Conservation (phyloP, 495 filamentous ascomycete genomes). For the Coniosporium apollinis region DNA sequence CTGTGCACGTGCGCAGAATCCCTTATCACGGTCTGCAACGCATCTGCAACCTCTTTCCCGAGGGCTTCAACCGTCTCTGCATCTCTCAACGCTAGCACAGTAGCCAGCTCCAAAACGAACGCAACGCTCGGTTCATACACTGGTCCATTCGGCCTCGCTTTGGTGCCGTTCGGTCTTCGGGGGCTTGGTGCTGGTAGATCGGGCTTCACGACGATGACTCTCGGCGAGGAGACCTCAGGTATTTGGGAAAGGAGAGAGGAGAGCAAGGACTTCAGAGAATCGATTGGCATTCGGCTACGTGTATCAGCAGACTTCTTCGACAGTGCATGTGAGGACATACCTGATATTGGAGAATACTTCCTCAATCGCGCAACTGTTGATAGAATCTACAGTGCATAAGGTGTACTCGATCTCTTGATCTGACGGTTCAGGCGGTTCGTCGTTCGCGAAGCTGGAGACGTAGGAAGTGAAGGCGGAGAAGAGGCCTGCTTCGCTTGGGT, state of each 20-base stretch:
- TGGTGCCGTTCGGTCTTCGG: constrained; percentile 38
- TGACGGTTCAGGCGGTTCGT: constrained; percentile 92
- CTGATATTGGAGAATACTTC: constrained; percentile 73
- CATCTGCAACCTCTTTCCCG: constrained; percentile 62
- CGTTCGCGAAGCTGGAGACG: constrained; percentile 94
- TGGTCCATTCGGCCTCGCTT: constrained; percentile 32
- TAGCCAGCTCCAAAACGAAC: constrained; percentile 78
- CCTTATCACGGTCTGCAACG: constrained; percentile 63
- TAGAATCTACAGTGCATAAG: constrained; percentile 81
- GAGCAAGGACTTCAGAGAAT: constrained; percentile 49
- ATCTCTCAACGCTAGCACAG: constrained; percentile 67
- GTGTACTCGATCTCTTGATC: constrained; percentile 96
- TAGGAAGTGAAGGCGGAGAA: constrained; percentile 91
- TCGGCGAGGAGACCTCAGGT: constrained; percentile 65
- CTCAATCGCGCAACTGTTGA: constrained; percentile 73
- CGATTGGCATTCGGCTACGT: constrained; percentile 47
- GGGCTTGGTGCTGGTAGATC: constrained; percentile 44
- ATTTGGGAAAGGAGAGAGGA: constrained; percentile 62
- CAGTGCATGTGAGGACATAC: constrained; percentile 30
- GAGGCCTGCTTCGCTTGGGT: constrained; percentile 60
- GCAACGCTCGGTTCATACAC: constrained; percentile 78
- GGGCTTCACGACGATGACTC: constrained; percentile 74
- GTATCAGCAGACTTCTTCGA: constrained; percentile 1
- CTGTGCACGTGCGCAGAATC: constrained; percentile 64
- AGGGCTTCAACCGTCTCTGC: constrained; percentile 48